Evolutionary conservation across 2,329 filamentous ascomycete genomes (phyloP), one percentile per base, ranked within the genome.

Genomic region (Aspergillus bombycis): DNA sequence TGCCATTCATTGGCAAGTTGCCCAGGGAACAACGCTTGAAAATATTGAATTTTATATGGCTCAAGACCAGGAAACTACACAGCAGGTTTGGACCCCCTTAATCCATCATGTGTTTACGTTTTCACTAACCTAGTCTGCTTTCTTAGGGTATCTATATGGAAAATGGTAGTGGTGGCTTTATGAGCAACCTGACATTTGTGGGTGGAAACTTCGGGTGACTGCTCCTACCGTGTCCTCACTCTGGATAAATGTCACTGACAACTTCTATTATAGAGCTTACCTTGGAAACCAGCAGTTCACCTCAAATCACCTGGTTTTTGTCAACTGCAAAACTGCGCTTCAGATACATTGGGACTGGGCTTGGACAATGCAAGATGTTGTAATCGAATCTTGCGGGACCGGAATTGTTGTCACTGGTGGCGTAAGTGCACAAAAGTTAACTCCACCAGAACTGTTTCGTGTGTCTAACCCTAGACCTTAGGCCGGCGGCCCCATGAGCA

Each of bases 1-100:
- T 30, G 70, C 69, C 67, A 90, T 92, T 65, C 89, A 91, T 77
- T 92, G 89, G 89, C 89, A 92, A 77, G 89, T 92, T 11, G 88
- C 90, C 19, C 89, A 92, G 50, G 89, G 89, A 34, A 91, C 89
- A 1, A 88, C 85, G 64, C 79, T 92, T 57, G 88, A 92, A 77
- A 92, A 92, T 79, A 88, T 92, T 56, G 83, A 86, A 68, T 91
- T 93, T 81, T 86, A 89, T 77, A 91, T 92, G 89, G 74, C 74
- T 67, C 28, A 30, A 30, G 28, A 30, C 9, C 5, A 30, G 5
- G 77, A 82, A 64, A 74, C 72, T n/a, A 74, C 73, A 16, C 74
- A 71, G 1, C 65, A 74, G 28, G 28, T 30, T 6, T 30, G 28
- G 28, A 30, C 28, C 28, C 9, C n/a, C n/a, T n/a, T n/a, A n/a